Evolutionary conservation across 164 flowering plant species (phyloP), one percentile per base, ranked within the genome.

Genomic region (Aristolochia californica): DNA sequence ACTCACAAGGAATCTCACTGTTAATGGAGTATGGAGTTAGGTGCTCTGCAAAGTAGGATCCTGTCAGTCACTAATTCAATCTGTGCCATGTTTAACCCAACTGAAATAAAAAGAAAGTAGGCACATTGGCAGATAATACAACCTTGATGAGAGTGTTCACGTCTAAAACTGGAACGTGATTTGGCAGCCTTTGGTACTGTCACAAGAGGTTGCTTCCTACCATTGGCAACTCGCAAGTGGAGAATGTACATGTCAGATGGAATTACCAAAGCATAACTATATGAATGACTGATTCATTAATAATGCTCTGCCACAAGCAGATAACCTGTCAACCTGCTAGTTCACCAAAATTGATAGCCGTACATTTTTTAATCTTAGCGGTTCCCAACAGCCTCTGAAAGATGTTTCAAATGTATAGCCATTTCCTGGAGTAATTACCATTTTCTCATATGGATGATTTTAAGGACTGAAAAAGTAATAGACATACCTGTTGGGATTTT

Each of bases 401-500:
- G 28, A 30, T 21, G 13, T 23, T 56, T 18, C 7, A 4, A 16
- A 8, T 18, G 22, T 48, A 48, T 10, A 17, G 22, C 2, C 2
- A 48, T 8, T n/a, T 48, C 12, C 21, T 48, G 12, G 21, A 24
- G 25, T 21, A 24, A 3, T 49, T 49, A 13, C 22, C n/a, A n/a
- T n/a, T n/a, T n/a, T 16, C 50, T 18, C 50, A 14, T 17, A 47
- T 17, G 18, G 22, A 47, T 47, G 22, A 8, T 47, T 5, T n/a
- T 47, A 21, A 17, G 50, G 40, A 7, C 50, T 47, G 16, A 47
- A 47, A 47, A 16, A 0, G 22, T n/a, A 47, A 17, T 47, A 53
- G 53, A 59, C 40, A 30, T 64, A 87, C 96, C 83, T 80, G 68
- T 56, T 60, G 24, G 80, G 76, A 58, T 54, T 74, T 75, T 69